A percentile compares a stretch with the other conserved stretches of the same genome.
These are phyloP conservation scores for Lactarius hatsudake DNA, from an alignment of 768 basidiomycete species.

Conservation along the genomic window DNA sequence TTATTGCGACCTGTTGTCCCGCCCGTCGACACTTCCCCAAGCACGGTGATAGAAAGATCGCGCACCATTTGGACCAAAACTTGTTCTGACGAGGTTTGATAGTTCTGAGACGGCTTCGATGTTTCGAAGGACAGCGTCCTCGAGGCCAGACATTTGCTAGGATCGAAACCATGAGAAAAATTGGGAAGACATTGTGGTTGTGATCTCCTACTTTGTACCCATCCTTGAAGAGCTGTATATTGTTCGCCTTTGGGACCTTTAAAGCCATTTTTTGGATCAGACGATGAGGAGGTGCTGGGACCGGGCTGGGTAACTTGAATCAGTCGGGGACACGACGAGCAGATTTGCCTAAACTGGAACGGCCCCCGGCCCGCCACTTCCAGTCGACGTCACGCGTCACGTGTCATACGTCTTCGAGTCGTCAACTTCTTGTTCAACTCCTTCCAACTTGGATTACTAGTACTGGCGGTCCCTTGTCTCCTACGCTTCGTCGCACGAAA, in stretches of 20 bases:
- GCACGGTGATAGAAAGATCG: conserved; percentile 19
- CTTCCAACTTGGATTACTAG: no score
- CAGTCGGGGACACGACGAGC: not conserved
- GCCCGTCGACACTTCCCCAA: not conserved
- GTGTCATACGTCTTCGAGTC: no score
- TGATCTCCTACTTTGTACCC: conserved; percentile 76
- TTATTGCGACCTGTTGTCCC: conserved; percentile 80
- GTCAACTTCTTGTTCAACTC: no score
- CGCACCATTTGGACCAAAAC: conserved; percentile 94
- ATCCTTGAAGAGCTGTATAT: conserved; percentile 93
- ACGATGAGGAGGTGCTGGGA: not conserved
- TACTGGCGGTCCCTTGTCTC: no score
- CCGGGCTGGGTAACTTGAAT: not conserved
- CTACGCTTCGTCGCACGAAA: no score
- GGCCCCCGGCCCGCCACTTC: conserved; percentile 3
- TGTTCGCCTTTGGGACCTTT: conserved; percentile 88
- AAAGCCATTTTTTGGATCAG: conserved; percentile 62
- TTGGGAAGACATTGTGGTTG: not conserved
- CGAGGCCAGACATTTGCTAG: conserved; percentile 82
- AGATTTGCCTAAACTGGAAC: not conserved
- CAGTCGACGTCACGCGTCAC: not conserved
- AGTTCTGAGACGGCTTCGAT: conserved; percentile 95
- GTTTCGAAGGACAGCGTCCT: conserved; percentile 96
- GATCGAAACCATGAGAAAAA: conserved; percentile 6
- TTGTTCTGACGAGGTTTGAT: conserved; percentile 91